Conservation (phyloP, 2,329 filamentous ascomycete genomes). For the Alternaria metachromatica region DNA sequence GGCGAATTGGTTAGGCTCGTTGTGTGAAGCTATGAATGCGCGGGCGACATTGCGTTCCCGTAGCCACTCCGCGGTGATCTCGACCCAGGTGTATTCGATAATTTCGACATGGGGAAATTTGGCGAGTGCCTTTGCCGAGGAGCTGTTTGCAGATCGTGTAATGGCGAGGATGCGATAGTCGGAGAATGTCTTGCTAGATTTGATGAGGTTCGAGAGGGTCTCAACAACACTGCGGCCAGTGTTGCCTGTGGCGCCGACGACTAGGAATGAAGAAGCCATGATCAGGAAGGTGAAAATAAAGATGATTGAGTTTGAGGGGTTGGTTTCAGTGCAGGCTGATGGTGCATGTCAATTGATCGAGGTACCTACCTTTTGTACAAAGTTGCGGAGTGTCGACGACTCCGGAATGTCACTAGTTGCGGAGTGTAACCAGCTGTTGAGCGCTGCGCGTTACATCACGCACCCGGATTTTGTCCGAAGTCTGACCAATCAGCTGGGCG, state of each 20-base stretch:
- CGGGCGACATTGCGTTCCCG: conserved; percentile 10
- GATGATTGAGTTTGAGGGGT: background rate
- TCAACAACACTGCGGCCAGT: conserved; percentile 16
- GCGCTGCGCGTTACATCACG: background rate
- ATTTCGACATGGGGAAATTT: conserved; percentile 20
- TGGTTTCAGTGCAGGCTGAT: background rate
- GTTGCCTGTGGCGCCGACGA: conserved; percentile 26
- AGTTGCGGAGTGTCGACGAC: background rate
- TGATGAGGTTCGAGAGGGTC: conserved; percentile 18
- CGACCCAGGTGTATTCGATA: conserved; percentile 15
- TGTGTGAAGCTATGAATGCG: conserved; percentile 27
- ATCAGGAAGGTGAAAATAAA: background rate
- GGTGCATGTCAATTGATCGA: background rate
- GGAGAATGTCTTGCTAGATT: conserved; percentile 6
- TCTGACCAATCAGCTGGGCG: background rate
- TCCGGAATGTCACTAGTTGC: background rate
- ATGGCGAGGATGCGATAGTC: conserved; percentile 21
- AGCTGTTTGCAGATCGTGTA: conserved; percentile 16
- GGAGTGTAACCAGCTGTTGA: background rate
- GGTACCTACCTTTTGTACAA: background rate
- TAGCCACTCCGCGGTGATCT: conserved; percentile 22
- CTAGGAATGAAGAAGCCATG: conserved; percentile 16
- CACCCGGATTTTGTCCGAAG: background rate
- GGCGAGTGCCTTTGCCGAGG: conserved; percentile 15
- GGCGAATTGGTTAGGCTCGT: conserved; percentile 23